Conservation (phyloP, 2,329 filamentous ascomycete genomes). For the Calonectria pauciramosa region DNA sequence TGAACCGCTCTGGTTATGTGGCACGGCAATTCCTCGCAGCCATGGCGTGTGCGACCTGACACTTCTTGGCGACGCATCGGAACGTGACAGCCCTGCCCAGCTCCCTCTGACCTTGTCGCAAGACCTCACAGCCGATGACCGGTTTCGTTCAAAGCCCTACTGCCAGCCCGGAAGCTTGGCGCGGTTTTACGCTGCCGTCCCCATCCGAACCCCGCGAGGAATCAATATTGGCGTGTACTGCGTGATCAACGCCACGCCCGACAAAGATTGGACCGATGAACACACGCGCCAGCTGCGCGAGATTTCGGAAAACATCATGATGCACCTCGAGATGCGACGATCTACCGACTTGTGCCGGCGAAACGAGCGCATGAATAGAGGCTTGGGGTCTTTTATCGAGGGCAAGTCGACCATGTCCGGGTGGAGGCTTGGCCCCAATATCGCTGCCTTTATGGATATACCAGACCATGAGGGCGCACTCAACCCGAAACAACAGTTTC, state of each 20-base stretch:
- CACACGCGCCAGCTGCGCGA: slow-evolving; percentile 44
- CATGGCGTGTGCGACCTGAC: slow-evolving; percentile 48
- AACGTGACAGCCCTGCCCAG: background rate
- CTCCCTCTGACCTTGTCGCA: slow-evolving; percentile 52
- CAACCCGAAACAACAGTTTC: background rate
- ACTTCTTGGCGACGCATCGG: slow-evolving; percentile 26
- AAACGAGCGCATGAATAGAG: slow-evolving; percentile 55
- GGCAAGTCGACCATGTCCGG: slow-evolving; percentile 34
- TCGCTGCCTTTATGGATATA: background rate
- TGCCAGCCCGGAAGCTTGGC: slow-evolving; percentile 38
- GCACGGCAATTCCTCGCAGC: slow-evolving; percentile 48
- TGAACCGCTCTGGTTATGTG: slow-evolving; percentile 45
- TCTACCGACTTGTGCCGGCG: slow-evolving; percentile 44
- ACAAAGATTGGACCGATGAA: slow-evolving; percentile 40
- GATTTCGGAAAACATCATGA: slow-evolving; percentile 51
- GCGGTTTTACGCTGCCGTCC: slow-evolving; percentile 58
- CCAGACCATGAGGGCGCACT: background rate
- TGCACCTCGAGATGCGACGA: slow-evolving; percentile 51
- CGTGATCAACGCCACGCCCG: slow-evolving; percentile 41
- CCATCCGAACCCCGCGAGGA: slow-evolving; percentile 54
- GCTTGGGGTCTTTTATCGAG: slow-evolving; percentile 54
- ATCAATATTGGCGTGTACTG: slow-evolving; percentile 59
- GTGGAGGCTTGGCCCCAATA: background rate
- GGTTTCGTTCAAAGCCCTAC: slow-evolving; percentile 45
- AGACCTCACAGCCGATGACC: slow-evolving; percentile 50